Conservation (phyloP, 2,329 filamentous ascomycete species). For the Botrytis paeoniae region DNA sequence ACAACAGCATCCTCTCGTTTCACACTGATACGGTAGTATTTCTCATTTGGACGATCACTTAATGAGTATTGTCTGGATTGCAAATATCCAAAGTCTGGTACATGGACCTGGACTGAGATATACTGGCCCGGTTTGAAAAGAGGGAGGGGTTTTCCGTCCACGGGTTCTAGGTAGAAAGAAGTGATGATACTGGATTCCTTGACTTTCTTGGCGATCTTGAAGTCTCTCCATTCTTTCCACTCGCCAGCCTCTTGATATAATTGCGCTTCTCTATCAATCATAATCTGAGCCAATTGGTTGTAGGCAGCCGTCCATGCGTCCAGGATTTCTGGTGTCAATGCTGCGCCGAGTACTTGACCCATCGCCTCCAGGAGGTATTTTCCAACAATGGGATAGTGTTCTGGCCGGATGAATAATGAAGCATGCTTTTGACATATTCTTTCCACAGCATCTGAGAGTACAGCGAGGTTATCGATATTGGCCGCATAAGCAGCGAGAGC, state of each 20-base stretch:
- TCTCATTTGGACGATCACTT: slow-evolving; percentile 52
- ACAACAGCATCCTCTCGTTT: slow-evolving; percentile 53
- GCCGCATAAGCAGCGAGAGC: slow-evolving; percentile 70
- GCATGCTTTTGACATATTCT: slow-evolving; percentile 76
- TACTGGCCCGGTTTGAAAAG: slow-evolving; percentile 70
- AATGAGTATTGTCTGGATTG: slow-evolving; percentile 77
- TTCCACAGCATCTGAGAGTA: slow-evolving; percentile 55
- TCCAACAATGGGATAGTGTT: slow-evolving; percentile 70
- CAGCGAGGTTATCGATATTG: slow-evolving; percentile 67
- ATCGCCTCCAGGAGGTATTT: slow-evolving; percentile 66
- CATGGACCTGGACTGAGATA: slow-evolving; percentile 60
- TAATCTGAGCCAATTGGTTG: slow-evolving; percentile 65
- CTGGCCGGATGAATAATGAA: slow-evolving; percentile 64
- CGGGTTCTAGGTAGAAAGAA: slow-evolving; percentile 67
- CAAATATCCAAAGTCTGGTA: slow-evolving; percentile 59
- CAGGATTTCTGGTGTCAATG: slow-evolving; percentile 62
- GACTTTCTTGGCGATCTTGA: slow-evolving; percentile 58
- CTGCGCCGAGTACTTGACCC: slow-evolving; percentile 62
- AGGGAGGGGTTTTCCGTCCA: slow-evolving; percentile 58
- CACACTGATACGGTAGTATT: slow-evolving; percentile 70
- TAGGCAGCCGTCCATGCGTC: slow-evolving; percentile 73
- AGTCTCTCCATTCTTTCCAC: slow-evolving; percentile 51
- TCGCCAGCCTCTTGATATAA: slow-evolving; percentile 53
- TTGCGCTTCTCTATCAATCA: slow-evolving; percentile 61
- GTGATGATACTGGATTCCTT: slow-evolving; percentile 60